A percentile compares a stretch with the other conserved stretches of the same genome.
These are phyloP conservation scores for baker's yeast (Saccharomyces cerevisiae) DNA, from an alignment of 805 yeast genomes.

Conservation along the genomic window DNA sequence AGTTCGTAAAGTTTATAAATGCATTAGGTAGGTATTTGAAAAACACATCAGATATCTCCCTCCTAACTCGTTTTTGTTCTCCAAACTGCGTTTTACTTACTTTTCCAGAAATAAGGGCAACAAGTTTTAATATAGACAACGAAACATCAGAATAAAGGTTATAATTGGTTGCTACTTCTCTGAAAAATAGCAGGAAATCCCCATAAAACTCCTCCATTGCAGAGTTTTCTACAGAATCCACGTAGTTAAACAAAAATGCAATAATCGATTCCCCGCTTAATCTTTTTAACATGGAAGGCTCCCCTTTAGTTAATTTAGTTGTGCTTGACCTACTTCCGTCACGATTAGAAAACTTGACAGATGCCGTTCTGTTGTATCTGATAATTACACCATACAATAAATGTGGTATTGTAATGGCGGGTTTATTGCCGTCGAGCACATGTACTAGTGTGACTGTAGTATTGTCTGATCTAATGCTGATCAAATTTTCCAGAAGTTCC, in stretches of 20 bases:
- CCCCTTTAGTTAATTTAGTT: constrained; percentile 12
- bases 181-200: constrained; percentile 49
- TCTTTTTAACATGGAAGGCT: constrained; percentile 41
- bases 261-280: constrained; percentile 40
- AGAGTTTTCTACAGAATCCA: constrained; percentile 61
- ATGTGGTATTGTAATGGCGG: constrained; percentile 63
- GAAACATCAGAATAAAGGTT: constrained; percentile 41
- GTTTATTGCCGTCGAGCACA: constrained; percentile 76
- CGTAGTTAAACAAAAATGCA: constrained; percentile 51
- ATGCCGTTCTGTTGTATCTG: constrained; percentile 19
- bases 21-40: constrained; percentile 30
- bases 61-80: constrained; percentile 48
- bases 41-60: constrained; percentile 45
- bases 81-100: constrained; percentile 52
- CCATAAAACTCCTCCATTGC: constrained; percentile 74
- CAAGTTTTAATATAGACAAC: constrained; percentile 46
- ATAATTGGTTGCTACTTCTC: constrained; percentile 44
- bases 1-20: constrained; percentile 19
- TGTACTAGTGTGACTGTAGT: constrained; percentile 37
- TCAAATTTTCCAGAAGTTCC: constrained; percentile 62
- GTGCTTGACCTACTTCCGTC: constrained; percentile 7
- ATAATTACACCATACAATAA: constrained; percentile 38
- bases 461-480: constrained; percentile 30
- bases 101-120: constrained; percentile 46
- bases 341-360: constrained; percentile 18